Evolutionary conservation across 1,284 basidiomycete genomes (phyloP).

Genomic region (Papiliotrema terrestris): DNA sequence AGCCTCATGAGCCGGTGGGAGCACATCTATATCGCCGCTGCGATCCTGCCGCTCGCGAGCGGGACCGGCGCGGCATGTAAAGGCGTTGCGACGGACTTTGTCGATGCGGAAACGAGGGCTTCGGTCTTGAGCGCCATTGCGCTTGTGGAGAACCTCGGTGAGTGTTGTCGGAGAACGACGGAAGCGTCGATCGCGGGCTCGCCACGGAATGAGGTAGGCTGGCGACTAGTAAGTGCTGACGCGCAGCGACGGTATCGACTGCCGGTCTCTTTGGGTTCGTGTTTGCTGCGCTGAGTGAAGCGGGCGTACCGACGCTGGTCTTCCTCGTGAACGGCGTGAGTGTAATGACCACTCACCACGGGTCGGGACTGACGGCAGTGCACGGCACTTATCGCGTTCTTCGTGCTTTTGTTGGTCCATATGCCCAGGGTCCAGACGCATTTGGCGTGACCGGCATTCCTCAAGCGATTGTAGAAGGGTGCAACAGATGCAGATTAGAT

Average conservation of each 20-base stretch:
- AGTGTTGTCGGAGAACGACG: too few relatives aligned
- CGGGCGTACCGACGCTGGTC: slow-evolving; percentile 28
- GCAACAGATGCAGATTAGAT: not conserved
- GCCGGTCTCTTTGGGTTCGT: slow-evolving; percentile 35
- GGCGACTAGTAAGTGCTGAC: not conserved
- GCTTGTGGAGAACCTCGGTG: slow-evolving; percentile 41
- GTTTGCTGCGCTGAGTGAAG: slow-evolving; percentile 32
- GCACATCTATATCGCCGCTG: slow-evolving; percentile 46
- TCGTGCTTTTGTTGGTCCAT: slow-evolving; percentile 31
- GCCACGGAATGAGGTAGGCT: too few relatives aligned
- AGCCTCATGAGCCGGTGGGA: slow-evolving; percentile 24
- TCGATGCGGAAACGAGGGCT: slow-evolving; percentile 24
- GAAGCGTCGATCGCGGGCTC: too few relatives aligned
- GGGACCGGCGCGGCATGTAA: slow-evolving; percentile 47
- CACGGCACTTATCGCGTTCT: not conserved
- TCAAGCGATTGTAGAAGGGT: not conserved
- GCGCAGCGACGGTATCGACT: slow-evolving; percentile 31
- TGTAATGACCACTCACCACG: too few relatives aligned
- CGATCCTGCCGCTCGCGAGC: slow-evolving; percentile 43
- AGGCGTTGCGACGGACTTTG: slow-evolving; percentile 47
- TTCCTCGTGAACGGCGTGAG: slow-evolving; percentile 40
- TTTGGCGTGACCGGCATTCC: not conserved
- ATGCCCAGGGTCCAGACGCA: slow-evolving; percentile 19
- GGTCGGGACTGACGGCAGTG: not conserved
- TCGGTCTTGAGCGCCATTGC: slow-evolving; percentile 46